Base-by-base conservation (phyloP, 768 basidiomycete genomes). In the Boletus rex-veris region DNA sequence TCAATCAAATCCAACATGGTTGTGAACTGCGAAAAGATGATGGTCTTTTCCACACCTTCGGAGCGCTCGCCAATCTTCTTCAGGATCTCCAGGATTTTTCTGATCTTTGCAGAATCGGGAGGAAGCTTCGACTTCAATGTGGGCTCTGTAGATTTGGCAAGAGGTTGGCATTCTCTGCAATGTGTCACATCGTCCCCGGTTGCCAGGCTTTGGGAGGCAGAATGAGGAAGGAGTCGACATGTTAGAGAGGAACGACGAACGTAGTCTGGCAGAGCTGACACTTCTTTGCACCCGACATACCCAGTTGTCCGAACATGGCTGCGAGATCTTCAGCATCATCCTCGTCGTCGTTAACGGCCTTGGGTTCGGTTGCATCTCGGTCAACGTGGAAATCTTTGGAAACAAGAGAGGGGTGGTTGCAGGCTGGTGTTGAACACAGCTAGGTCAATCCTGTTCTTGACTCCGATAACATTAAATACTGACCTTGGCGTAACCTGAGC, bases 11-110 rank as follows among this genome's bases (percentile, higher is more conserved):
- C 84, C 56, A 99, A 74, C 88, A 91, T 84, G 48, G 80, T 78
- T 1, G 96, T 98, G 58, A 92, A 92, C 65, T 97, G 95, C 0
- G 92, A 94, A 67, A 98, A 98, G 19, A 99, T 85, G 58, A 98
- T 98, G 0, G 94, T 96, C 79, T 98, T 99, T 66, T 97, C 92
- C 55, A 74, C 71, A 15, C 77, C 68, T 14, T 80, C 71, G 11
- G 82, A 77, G 48, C 81, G 76, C 45, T 77, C 72, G 15, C 85
- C 80, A 48, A 93, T 83, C 16, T 83, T 78, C 11, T 73, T 61
- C 39, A 99, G 73, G 10, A 98, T 70, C 62, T 87, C 78, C 45
- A 97, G 61, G 37, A 92, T 79, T 80, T 88, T 92, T 31, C 86
- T 79, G 48, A 92, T 90, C 72, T 99, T 99, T 18, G 95, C 85